Percentiles rank a stretch among this genome's conserved stretches.
Conservation (phyloP, 306 rosid species). For the Spatholobus suberectus region DNA sequence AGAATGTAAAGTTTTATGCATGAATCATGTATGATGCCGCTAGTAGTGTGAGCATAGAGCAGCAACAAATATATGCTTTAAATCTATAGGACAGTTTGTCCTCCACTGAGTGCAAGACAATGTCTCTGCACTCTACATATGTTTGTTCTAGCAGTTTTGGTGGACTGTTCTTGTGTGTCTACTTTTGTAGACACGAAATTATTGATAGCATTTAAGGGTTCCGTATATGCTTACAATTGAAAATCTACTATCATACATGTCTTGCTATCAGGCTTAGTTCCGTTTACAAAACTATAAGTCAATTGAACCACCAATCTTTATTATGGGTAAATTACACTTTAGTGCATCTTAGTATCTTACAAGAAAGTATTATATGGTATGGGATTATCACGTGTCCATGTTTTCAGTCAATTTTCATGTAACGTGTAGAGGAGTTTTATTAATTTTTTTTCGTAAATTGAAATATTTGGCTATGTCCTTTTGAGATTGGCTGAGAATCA, state of each 20-base stretch:
- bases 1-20: conserved; percentile 7
- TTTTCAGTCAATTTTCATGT: too few relatives aligned
- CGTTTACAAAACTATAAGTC: too few relatives aligned
- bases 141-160: conserved; percentile 15
- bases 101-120: not conserved
- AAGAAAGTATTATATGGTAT: too few relatives aligned
- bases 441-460: too few relatives aligned
- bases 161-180: not conserved
- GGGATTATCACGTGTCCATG: too few relatives aligned
- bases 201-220: not conserved
- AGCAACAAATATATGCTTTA: not conserved
- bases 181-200: conserved; percentile 16
- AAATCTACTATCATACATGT: not conserved
- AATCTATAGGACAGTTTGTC: conserved; percentile 1
- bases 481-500: too few relatives aligned
- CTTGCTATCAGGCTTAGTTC: not conserved
- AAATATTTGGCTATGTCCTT: too few relatives aligned
- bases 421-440: too few relatives aligned
- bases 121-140: conserved; percentile 18
- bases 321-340: too few relatives aligned
- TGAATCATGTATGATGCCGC: not conserved
- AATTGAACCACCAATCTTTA: too few relatives aligned
- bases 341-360: not conserved
- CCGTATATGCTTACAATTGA: not conserved
- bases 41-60: conserved; percentile 11